These are phyloP conservation scores for Chaetoceros muelleri DNA, from an alignment of 108 stramenopile genomes.

Conservation along the genomic window DNA sequence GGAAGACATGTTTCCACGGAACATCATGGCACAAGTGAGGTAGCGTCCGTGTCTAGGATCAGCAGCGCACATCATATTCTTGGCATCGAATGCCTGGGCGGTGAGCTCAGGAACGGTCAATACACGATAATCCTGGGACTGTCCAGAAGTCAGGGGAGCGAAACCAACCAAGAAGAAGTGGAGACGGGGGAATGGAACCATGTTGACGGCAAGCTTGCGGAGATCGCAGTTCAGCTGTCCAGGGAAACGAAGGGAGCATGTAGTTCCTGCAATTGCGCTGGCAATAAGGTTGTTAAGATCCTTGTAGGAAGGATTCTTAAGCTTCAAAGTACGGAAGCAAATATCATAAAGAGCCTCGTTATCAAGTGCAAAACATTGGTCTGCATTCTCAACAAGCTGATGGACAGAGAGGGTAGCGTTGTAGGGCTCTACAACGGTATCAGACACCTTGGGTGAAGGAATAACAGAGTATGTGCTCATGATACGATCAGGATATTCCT, in stretches of 20 bases:
- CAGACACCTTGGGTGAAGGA: constrained; percentile 94
- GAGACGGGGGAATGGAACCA: constrained; percentile 98
- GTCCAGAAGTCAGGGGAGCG: constrained; percentile 84
- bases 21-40: constrained; percentile 96
- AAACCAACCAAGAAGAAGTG: constrained; percentile 99
- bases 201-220: constrained; percentile 97
- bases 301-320: constrained; percentile 81
- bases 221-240: constrained; percentile 98
- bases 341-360: constrained; percentile 96
- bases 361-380: constrained; percentile 93
- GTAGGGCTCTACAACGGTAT: constrained; percentile 95
- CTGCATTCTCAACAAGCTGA: constrained; percentile 96
- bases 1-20: constrained; percentile 96
- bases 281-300: constrained; percentile 95
- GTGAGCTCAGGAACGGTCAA: constrained; percentile 96
- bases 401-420: constrained; percentile 96
- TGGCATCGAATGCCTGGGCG: constrained; percentile 92
- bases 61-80: constrained; percentile 99
- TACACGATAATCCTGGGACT: constrained; percentile 92
- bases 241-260: constrained; percentile 94
- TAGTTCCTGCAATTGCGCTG: constrained; percentile 89
- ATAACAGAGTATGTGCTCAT: constrained; percentile 87
- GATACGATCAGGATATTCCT: constrained; percentile 93
- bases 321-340: constrained; percentile 90
- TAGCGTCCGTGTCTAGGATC: constrained; percentile 99